A percentile compares a stretch with the other conserved stretches of the same genome.
These are phyloP conservation scores for Clarkia xantiana DNA, from an alignment of 345 rosid genomes.

Conservation along the genomic window DNA sequence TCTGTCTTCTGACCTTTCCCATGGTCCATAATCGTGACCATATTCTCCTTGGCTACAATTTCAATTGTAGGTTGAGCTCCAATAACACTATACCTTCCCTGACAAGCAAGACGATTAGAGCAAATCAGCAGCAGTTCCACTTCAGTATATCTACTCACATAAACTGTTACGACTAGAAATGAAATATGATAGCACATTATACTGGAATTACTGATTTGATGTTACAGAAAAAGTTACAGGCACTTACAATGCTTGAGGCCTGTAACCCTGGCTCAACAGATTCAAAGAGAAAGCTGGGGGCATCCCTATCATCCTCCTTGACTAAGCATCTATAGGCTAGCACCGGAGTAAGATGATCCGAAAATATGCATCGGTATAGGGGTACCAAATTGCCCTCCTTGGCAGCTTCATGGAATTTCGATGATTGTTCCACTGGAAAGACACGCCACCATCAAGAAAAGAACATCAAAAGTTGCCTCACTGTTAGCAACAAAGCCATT, in stretches of 20 bases:
- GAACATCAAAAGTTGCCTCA: not conserved
- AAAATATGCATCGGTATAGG: slow-evolving; percentile 51
- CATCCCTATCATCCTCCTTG: slow-evolving; percentile 87
- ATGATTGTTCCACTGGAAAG: slow-evolving; percentile 35
- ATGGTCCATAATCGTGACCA: slow-evolving; percentile 78
- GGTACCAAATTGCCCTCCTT: slow-evolving; percentile 71
- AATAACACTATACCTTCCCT: slow-evolving; percentile 81
- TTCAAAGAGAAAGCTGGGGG: slow-evolving; percentile 90
- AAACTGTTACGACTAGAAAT: slow-evolving; percentile 1
- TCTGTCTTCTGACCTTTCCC: slow-evolving; percentile 40
- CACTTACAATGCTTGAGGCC: slow-evolving; percentile 48
- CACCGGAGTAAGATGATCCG: slow-evolving; percentile 88
- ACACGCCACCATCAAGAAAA: not conserved
- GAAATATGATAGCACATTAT: not conserved
- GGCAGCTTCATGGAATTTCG: slow-evolving; percentile 53
- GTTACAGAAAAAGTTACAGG: not conserved
- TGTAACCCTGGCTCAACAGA: slow-evolving; percentile 71
- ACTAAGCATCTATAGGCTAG: slow-evolving; percentile 83
- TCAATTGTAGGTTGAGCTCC: slow-evolving; percentile 94
- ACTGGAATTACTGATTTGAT: not conserved
- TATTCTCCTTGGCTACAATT: slow-evolving; percentile 66
- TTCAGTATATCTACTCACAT: not conserved
- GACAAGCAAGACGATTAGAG: slow-evolving; percentile 2
- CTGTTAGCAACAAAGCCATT: not conserved
- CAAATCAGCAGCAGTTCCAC: not conserved